A percentile compares a stretch with the other conserved stretches of the same genome.
Conservation (phyloP, 108 stramenopile species). For the Pinguiococcus pyrenoidosus region DNA sequence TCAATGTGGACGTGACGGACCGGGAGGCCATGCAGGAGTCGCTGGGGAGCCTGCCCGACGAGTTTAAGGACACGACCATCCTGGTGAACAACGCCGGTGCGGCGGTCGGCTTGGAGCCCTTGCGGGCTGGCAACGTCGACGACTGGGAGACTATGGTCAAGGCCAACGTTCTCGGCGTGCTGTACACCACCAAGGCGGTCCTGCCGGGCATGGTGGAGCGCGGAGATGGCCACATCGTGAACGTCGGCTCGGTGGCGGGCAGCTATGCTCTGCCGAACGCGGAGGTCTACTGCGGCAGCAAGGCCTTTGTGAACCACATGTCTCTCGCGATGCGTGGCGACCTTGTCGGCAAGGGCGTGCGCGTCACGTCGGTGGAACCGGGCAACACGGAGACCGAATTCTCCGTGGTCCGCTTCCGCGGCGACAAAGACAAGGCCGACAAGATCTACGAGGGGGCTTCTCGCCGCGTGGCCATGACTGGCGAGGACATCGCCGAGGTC, state of each 20-base stretch:
- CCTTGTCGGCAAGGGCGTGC: not conserved
- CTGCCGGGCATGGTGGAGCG: conserved; percentile 21
- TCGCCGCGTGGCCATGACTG: not conserved
- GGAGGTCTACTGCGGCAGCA: not conserved
- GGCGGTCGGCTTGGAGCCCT: not conserved
- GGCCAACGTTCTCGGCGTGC: conserved; percentile 16
- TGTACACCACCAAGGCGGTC: conserved; percentile 14
- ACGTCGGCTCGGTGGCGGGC: conserved; percentile 13
- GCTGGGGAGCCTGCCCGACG: not conserved
- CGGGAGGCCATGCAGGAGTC: not conserved
- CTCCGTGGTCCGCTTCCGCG: not conserved
- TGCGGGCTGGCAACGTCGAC: not conserved
- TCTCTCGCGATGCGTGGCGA: not conserved
- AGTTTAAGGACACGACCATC: not conserved
- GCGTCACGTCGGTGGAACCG: not conserved
- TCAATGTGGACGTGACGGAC: not conserved
- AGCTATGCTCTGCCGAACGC: not conserved
- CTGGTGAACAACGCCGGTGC: not conserved
- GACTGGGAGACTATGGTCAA: conserved; percentile 1
- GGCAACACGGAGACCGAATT: not conserved
- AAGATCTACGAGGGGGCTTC: not conserved
- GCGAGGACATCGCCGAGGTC: conserved; percentile 1
- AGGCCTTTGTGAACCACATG: not conserved
- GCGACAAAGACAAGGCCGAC: not conserved
- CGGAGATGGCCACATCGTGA: conserved; percentile 13